Evolutionary conservation across 1,284 basidiomycete species (phyloP).

Genomic region (Exobasidium rhododendri): DNA sequence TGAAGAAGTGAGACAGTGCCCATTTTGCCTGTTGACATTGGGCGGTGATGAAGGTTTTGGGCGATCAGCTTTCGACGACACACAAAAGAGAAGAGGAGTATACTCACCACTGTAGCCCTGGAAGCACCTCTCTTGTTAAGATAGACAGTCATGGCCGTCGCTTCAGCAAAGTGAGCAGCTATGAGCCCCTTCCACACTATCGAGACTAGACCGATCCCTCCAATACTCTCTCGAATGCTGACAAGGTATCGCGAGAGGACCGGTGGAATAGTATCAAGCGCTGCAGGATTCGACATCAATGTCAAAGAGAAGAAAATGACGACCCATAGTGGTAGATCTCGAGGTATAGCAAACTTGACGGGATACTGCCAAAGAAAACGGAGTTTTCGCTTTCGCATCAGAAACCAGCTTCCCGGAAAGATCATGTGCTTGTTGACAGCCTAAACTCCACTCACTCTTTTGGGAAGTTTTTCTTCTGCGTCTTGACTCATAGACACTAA

Average conservation of each 20-base stretch:
- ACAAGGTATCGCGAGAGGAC: background rate
- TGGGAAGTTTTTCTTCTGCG: slow-evolving; percentile 4
- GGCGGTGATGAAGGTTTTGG: too few species aligned
- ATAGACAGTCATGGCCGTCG: slow-evolving; percentile 8
- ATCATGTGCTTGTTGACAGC: too few species aligned
- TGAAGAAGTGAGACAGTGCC: slow-evolving; percentile 20
- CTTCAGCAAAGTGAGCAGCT: slow-evolving; percentile 13
- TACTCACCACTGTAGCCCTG: background rate
- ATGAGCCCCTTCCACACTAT: background rate
- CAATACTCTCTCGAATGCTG: background rate
- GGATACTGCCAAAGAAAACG: slow-evolving; percentile 15
- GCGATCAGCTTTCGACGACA: too few species aligned
- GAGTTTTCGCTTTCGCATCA: too few species aligned
- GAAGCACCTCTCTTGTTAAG: background rate
- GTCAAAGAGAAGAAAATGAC: background rate
- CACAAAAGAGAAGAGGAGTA: background rate
- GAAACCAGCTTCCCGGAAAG: background rate
- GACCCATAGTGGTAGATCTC: slow-evolving; percentile 12
- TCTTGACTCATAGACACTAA: slow-evolving; percentile 11
- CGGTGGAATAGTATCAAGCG: background rate
- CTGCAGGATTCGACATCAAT: background rate
- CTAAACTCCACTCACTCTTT: background rate
- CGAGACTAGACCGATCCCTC: background rate
- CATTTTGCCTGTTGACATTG: slow-evolving; percentile 20
- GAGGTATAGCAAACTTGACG: slow-evolving; percentile 10